A percentile compares a stretch with the other conserved stretches of the same genome.
phyloP scores from a whole-genome alignment of 371 early-diverging fungal genomes.

The Apophysomyces trapeziformis region DNA sequence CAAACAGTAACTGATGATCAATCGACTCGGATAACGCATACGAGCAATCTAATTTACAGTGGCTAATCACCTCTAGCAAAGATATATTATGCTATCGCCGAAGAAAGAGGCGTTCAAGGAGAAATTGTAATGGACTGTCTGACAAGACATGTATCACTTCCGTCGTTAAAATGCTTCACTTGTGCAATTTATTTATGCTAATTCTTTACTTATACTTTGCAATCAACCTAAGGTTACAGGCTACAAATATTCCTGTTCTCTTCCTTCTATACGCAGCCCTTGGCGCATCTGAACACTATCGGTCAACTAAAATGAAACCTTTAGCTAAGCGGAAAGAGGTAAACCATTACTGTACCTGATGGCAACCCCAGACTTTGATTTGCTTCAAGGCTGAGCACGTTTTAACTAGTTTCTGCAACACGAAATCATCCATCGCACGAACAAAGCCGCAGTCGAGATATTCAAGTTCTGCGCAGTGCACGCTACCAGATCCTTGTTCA shows the following conservation, averaged over 20 bases:
- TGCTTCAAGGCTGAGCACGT: slow-evolving; percentile 46
- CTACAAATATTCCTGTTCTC: not conserved
- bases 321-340: not conserved
- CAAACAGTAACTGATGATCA: too few species aligned
- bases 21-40: too few species aligned
- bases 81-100: too few species aligned
- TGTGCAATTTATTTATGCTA: too few species aligned
- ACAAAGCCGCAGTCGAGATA: slow-evolving; percentile 75
- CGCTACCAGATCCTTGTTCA: slow-evolving; percentile 16
- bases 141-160: too few species aligned
- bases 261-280: not conserved
- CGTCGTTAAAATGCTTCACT: too few species aligned
- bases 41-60: too few species aligned
- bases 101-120: too few species aligned
- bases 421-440: slow-evolving; percentile 72
- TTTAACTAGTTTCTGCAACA: slow-evolving; percentile 57
- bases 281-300: slow-evolving; percentile 9
- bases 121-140: too few species aligned
- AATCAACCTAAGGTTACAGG: not conserved
- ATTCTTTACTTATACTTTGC: too few species aligned
- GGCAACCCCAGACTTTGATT: slow-evolving; percentile 78
- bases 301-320: not conserved
- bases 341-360: slow-evolving; percentile 30
- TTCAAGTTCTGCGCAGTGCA: slow-evolving; percentile 46
- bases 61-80: too few species aligned